Percentiles rank a stretch among this genome's conserved stretches.
Conservation (phyloP, 768 basidiomycete genomes). For the Leccinum pellstonianum region DNA sequence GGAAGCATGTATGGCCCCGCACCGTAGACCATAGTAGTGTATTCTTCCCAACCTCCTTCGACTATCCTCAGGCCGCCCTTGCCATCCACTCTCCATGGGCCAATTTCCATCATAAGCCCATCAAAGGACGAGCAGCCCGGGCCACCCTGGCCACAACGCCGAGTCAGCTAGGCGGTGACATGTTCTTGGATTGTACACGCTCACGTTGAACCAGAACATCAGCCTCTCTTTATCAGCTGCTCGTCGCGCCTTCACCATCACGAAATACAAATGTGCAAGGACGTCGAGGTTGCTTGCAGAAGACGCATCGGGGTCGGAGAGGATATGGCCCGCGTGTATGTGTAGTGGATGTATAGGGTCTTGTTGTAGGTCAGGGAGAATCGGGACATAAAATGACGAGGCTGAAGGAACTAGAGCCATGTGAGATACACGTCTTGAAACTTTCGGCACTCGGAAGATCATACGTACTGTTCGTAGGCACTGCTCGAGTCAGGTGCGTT, state of each 20-base stretch:
- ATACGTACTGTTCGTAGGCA: conserved; percentile 42
- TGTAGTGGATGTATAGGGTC: conserved; percentile 68
- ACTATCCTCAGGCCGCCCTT: conserved; percentile 66
- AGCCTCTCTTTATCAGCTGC: conserved; percentile 87
- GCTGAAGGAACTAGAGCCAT: conserved; percentile 62
- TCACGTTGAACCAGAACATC: conserved; percentile 96
- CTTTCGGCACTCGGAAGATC: not conserved
- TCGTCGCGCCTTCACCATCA: conserved; percentile 84
- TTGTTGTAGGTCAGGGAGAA: conserved; percentile 74
- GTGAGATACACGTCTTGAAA: not conserved
- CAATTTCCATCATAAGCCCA: conserved; percentile 97
- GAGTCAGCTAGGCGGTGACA: not conserved
- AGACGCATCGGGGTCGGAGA: conserved; percentile 67
- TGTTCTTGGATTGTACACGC: conserved; percentile 21
- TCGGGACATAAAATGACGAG: conserved; percentile 79
- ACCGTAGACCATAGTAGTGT: conserved; percentile 92
- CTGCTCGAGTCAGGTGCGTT: conserved; percentile 20
- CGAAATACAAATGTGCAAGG: conserved; percentile 82
- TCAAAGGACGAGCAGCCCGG: conserved; percentile 98
- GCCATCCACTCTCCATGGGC: conserved; percentile 82
- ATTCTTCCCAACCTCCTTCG: conserved; percentile 97
- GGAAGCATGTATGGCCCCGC: conserved; percentile 30
- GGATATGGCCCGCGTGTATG: conserved; percentile 81
- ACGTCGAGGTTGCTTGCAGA: conserved; percentile 55
- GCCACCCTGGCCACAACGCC: conserved; percentile 60